Evolutionary conservation across 306 rosid species (phyloP), one percentile per base, ranked within the genome.

Genomic region (Corylus avellana): DNA sequence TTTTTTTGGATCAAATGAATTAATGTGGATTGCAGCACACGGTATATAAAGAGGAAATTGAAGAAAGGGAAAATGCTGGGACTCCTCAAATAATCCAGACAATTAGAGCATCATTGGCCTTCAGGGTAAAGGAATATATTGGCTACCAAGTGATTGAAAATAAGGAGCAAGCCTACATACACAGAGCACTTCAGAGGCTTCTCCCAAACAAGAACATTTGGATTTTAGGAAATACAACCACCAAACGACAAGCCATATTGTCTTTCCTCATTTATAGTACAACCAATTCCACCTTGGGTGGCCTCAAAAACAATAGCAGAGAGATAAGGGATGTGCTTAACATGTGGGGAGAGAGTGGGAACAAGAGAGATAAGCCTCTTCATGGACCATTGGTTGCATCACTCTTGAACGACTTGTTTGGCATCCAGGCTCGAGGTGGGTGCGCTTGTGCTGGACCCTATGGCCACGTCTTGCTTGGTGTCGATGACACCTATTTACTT

Each of bases 381-480:
- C 92, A 90, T 81, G 97, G 98, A 17, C 85, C 91, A 70, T 92
- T 91, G 51, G 92, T 91, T 76, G 91, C 97, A 63, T 55, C 89
- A 9, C 73, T 94, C 20, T 90, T 94, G 46, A 94, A 88, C 84
- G 97, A 92, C 75, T 79, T 91, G 35, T 94, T 94, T 32, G 98
- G 98, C 35, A 90, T 94, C 59, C 97, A 92, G 80, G 90, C 97
- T 79, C 77, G 97, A 32, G 98, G 98, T 2, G 97, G 97, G 14
- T 92, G 98, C 75, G 91, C 89, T 42, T 94, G 97, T 77, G 97
- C 98, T n/a, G 98, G 93, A 42, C 98, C 97, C 8, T 39, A 92
- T 55, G 98, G 92, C 32, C 98, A 94, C 50, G 12, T 29, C 7
- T 82, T 94, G 84, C 98, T 94, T 70, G 56, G 80, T 29, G 77